Base-by-base conservation (phyloP, 1,284 basidiomycete species). In the Mycena sp. region DNA sequence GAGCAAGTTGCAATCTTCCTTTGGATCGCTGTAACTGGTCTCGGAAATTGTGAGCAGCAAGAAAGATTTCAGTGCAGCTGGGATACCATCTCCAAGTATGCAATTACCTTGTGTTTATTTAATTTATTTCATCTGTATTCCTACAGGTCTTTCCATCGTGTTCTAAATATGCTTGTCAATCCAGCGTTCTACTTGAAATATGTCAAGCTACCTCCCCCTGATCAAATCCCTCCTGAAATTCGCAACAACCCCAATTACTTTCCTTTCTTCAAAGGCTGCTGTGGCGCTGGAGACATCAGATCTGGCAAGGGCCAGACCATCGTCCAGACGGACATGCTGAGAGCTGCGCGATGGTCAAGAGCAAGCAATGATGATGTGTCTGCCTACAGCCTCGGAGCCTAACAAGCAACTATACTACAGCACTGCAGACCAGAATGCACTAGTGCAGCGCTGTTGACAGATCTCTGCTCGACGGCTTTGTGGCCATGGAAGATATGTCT, bases 1-100 rank as follows among this genome's bases (percentile, higher is more conserved):
- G 58, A 61, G 19, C 58, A 61, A 21, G 19, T 61, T n/a, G 51
- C 58, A 21, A 61, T 61, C 25, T 61, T 61, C 16, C 51, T 61
- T 17, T 41, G 58, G 6, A 59, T 59, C n/a, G 37, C 58, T 5
- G 58, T 51, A 16, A 59, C 48, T 38, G 58, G 58, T 9, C 14
- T 49, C 6, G 46, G 46, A 12, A 49, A 49, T 49, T 21, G 46
- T 28, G 46, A 49, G 6, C 25, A 54, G 21, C 38, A 54, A 21
- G 35, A 52, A 19, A 11, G 16, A 1, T 52, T 40, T 32, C 50
- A 52, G 25, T 23, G 50, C 4, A 52, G 37, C 37, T 32, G 37
- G 4, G 35, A 52, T 26, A 41, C 50, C 1, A 51, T 35, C 7
- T 35, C 32, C 7, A 35, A 35, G 32, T 14, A 35, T 14, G 32